These are phyloP conservation scores for Globisporangium rhizosaccharum DNA, from an alignment of 352 stramenopile genomes.

Conservation along the genomic window DNA sequence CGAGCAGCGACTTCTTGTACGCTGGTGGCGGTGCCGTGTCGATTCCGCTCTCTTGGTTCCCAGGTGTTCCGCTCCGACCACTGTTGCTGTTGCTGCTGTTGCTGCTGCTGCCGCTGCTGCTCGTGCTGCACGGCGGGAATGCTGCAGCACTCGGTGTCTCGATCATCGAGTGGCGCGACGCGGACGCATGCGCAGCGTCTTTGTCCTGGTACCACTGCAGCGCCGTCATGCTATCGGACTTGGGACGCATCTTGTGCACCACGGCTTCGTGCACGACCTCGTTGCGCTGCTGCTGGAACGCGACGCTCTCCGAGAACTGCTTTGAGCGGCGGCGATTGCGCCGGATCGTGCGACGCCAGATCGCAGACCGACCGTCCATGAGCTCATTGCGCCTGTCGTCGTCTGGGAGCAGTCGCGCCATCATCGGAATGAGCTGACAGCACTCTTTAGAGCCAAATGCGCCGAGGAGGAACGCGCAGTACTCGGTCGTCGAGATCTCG, in stretches of 20 bases:
- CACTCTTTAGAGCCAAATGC: slow-evolving; percentile 62
- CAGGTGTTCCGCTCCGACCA: slow-evolving; percentile 7
- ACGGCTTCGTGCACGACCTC: slow-evolving; percentile 30
- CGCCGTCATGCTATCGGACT: slow-evolving; percentile 38
- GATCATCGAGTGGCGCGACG: slow-evolving; percentile 26
- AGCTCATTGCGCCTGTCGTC: slow-evolving; percentile 57
- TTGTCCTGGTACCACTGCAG: slow-evolving; percentile 14
- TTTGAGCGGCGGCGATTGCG: slow-evolving; percentile 69
- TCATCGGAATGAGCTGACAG: slow-evolving; percentile 66
- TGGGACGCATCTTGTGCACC: slow-evolving; percentile 28
- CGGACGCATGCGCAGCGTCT: neutral
- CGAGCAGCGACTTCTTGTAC: slow-evolving; percentile 28
- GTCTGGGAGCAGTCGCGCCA: slow-evolving; percentile 64
- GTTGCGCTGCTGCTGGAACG: slow-evolving; percentile 54
- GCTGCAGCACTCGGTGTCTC: slow-evolving; percentile 19
- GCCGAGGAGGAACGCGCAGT: slow-evolving; percentile 69
- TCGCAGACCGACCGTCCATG: slow-evolving; percentile 51
- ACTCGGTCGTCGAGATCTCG: slow-evolving; percentile 65
- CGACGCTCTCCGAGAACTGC: slow-evolving; percentile 72
- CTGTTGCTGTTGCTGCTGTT: slow-evolving; percentile 10
- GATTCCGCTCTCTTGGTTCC: slow-evolving; percentile 14
- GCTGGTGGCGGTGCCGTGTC: slow-evolving; percentile 14
- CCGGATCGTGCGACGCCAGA: slow-evolving; percentile 52
- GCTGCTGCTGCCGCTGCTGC: slow-evolving; percentile 13
- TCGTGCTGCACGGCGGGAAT: neutral